Conservation (phyloP, 2,329 filamentous ascomycete species). For the Aspergillus nomiae region DNA sequence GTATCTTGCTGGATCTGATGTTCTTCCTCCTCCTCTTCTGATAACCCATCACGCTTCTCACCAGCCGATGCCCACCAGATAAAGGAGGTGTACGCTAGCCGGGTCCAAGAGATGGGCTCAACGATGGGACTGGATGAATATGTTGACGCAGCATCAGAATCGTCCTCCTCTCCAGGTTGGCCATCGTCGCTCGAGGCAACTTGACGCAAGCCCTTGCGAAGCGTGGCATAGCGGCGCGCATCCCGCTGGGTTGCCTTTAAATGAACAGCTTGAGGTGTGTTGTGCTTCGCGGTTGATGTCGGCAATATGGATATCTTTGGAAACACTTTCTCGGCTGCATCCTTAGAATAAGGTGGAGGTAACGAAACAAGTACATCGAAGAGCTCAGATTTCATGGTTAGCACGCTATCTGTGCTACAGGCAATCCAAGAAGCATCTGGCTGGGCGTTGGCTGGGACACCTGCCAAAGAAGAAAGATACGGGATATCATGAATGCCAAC, state of each 20-base stretch:
- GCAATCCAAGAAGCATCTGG: slow-evolving; percentile 76
- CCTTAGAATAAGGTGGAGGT: slow-evolving; percentile 62
- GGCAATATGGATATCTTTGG: slow-evolving; percentile 69
- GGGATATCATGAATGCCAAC: slow-evolving; percentile 92
- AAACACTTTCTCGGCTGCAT: slow-evolving; percentile 67
- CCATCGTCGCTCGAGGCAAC: slow-evolving; percentile 26
- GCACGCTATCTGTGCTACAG: slow-evolving; percentile 92
- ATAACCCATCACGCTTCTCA: slow-evolving; percentile 57
- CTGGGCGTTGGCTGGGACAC: slow-evolving; percentile 39
- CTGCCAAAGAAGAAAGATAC: slow-evolving; percentile 68
- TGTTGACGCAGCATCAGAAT: slow-evolving; percentile 43
- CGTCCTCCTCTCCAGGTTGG: slow-evolving; percentile 34
- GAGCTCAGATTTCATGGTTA: slow-evolving; percentile 80
- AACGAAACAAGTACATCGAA: slow-evolving; percentile 90
- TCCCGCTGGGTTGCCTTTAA: slow-evolving; percentile 90
- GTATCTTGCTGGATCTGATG: slow-evolving; percentile 47
- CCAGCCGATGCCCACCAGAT: slow-evolving; percentile 70
- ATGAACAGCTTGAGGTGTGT: slow-evolving; percentile 27
- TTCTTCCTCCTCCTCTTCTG: slow-evolving; percentile 57
- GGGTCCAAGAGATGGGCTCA: slow-evolving; percentile 61
- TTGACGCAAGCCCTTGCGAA: slow-evolving; percentile 62
- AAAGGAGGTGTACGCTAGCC: slow-evolving; percentile 63
- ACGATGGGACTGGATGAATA: slow-evolving; percentile 50
- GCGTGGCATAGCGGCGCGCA: slow-evolving; percentile 72
- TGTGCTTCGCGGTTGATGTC: slow-evolving; percentile 57